phyloP scores from a whole-genome alignment of 441 rosid species.

The Arabidopsis lyrata region DNA sequence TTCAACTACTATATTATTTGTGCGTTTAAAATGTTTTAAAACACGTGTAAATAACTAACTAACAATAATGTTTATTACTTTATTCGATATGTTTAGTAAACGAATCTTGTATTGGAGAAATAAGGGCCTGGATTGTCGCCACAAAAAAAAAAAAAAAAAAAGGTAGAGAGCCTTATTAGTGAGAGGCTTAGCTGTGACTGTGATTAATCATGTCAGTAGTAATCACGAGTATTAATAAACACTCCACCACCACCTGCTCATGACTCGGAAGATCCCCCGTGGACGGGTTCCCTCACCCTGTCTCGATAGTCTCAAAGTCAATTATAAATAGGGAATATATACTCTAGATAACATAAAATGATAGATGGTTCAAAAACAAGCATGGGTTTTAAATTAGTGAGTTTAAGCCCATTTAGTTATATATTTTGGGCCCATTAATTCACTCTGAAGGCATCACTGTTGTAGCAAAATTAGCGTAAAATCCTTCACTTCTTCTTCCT shows the following conservation, averaged over 20 bases:
- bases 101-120: conserved; percentile 31
- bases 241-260: conserved; percentile 25
- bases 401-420: conserved; percentile 16
- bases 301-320: conserved; percentile 15
- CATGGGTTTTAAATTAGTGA: not conserved
- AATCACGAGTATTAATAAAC: conserved; percentile 7
- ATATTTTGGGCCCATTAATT: conserved; percentile 4
- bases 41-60: conserved; percentile 21
- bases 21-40: not conserved
- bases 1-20: not conserved
- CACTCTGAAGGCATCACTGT: conserved; percentile 5
- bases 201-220: conserved; percentile 7
- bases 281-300: conserved; percentile 12
- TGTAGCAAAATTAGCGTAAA: not conserved
- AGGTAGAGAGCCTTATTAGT: no score
- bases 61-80: not conserved
- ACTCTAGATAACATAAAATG: no score
- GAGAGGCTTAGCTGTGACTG: conserved; percentile 28
- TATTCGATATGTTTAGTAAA: not conserved
- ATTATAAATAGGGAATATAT: no score
- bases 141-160: not conserved
- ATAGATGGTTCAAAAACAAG: not conserved
- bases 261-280: conserved; percentile 32
- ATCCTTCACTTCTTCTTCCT: not conserved
- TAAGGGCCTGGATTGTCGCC: conserved; percentile 18